Percentiles rank a stretch among this genome's conserved stretches.
These are phyloP conservation scores for Chrysosporium keratinophilum DNA, from an alignment of 2,329 filamentous ascomycete species.

Conservation along the genomic window DNA sequence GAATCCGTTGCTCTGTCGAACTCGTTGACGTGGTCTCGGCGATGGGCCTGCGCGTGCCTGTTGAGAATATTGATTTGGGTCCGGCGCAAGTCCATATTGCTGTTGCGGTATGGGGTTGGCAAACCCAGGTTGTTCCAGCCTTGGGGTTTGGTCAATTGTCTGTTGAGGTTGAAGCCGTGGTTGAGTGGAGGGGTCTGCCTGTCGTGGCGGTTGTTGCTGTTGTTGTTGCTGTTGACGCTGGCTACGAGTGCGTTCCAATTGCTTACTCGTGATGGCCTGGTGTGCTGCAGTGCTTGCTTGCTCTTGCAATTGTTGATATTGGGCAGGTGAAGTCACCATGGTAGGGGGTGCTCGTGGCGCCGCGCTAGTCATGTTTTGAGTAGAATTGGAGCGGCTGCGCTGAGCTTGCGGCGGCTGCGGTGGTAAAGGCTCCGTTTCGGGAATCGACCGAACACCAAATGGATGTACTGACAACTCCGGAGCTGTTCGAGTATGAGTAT, in stretches of 20 bases:
- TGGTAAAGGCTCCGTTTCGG: conserved; percentile 49
- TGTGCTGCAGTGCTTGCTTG: conserved; percentile 71
- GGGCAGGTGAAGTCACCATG: conserved; percentile 32
- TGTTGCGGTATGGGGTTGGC: conserved; percentile 21
- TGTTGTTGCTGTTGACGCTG: conserved; percentile 54
- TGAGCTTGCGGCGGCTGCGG: conserved; percentile 59
- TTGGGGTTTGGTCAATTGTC: conserved; percentile 26
- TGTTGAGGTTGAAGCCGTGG: conserved; percentile 33
- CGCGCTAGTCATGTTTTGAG: conserved; percentile 45
- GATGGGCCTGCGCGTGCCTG: conserved; percentile 21
- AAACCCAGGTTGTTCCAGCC: background rate
- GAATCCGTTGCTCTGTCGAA: conserved; percentile 65
- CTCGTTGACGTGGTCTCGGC: conserved; percentile 62
- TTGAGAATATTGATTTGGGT: conserved; percentile 25
- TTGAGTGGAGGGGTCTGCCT: conserved; percentile 21
- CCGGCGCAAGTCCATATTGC: conserved; percentile 21
- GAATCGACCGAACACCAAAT: conserved; percentile 42
- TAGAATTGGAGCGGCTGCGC: conserved; percentile 59
- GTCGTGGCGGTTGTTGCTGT: conserved; percentile 36
- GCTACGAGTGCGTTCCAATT: conserved; percentile 62
- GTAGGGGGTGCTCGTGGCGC: conserved; percentile 29
- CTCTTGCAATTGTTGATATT: conserved; percentile 63
- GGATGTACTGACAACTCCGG: conserved; percentile 43
- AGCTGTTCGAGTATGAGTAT: conserved; percentile 43
- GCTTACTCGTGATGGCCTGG: conserved; percentile 58